These are phyloP conservation scores for Pseudogymnoascus sp. DNA, from an alignment of 2,329 filamentous ascomycete species.

Conservation along the genomic window DNA sequence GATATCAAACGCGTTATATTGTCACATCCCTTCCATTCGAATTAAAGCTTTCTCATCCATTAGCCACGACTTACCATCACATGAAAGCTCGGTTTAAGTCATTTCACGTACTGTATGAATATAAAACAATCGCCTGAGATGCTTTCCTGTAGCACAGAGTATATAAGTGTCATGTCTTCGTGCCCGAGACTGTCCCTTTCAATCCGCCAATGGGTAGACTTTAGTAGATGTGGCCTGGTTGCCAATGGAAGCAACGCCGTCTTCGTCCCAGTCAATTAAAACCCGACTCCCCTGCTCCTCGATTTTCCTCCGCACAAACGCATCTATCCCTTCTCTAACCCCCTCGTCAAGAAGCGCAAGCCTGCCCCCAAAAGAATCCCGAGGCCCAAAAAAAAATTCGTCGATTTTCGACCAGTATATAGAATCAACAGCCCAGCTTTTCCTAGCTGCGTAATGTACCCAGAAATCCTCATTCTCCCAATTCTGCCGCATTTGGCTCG, in stretches of 20 bases:
- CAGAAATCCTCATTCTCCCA: slow-evolving; percentile 30
- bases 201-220: background rate
- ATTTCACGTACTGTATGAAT: background rate
- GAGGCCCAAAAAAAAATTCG: slow-evolving; percentile 27
- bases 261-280: slow-evolving; percentile 4
- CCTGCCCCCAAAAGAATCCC: slow-evolving; percentile 24
- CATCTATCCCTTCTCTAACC: slow-evolving; percentile 25
- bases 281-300: slow-evolving; percentile 16
- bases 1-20: background rate
- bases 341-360: slow-evolving; percentile 22
- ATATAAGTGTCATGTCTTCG: background rate
- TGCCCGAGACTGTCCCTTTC: background rate
- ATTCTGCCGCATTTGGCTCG: slow-evolving; percentile 30
- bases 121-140: background rate
- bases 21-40: background rate
- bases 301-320: slow-evolving; percentile 28
- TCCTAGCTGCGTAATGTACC: slow-evolving; percentile 30
- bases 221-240: background rate
- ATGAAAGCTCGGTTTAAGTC: background rate
- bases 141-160: background rate
- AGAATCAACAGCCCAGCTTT: slow-evolving; percentile 32
- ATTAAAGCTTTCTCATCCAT: background rate
- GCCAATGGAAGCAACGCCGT: background rate
- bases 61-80: background rate
- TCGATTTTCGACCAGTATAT: slow-evolving; percentile 33